Conservation (phyloP, 2,329 filamentous ascomycete species). For the Nemania serpens region DNA sequence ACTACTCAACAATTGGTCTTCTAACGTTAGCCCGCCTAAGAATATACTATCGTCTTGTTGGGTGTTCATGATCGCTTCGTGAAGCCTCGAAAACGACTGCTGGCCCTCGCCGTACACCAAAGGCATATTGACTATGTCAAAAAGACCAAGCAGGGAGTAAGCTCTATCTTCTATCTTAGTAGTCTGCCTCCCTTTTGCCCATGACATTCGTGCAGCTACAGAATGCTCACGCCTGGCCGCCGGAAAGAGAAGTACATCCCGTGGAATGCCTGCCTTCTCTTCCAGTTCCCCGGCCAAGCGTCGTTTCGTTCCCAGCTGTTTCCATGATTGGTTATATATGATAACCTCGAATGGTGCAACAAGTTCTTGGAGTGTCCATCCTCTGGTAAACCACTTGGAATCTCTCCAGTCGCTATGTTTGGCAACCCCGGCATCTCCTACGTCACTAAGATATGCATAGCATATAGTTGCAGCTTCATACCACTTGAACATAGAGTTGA, state of each 20-base stretch:
- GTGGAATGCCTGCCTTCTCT: constrained; percentile 7
- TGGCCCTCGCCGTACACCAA: constrained; percentile 26
- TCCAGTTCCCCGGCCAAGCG: neutral
- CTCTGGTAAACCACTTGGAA: neutral
- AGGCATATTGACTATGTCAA: constrained; percentile 23
- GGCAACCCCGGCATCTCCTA: neutral
- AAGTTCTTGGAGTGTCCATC: no score
- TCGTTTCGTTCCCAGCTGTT: constrained; percentile 18
- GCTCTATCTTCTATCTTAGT: constrained; percentile 26
- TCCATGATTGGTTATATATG: constrained; percentile 13
- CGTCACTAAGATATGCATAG: constrained; percentile 19
- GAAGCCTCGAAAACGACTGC: constrained; percentile 18
- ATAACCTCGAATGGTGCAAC: constrained; percentile 16
- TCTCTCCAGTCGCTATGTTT: neutral
- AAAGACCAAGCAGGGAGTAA: constrained; percentile 24
- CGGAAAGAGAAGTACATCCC: constrained; percentile 9
- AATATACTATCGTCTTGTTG: constrained; percentile 15
- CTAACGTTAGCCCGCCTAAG: neutral
- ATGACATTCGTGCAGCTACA: constrained; percentile 21
- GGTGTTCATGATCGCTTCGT: constrained; percentile 18
- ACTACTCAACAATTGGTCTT: neutral
- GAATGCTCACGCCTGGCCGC: neutral
- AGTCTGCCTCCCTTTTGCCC: constrained; percentile 20
- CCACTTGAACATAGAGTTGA: constrained; percentile 26
- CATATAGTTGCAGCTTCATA: constrained; percentile 17